Evolutionary conservation across 73 alveolate species (phyloP).

Genomic region (Paramecium bursaria): DNA sequence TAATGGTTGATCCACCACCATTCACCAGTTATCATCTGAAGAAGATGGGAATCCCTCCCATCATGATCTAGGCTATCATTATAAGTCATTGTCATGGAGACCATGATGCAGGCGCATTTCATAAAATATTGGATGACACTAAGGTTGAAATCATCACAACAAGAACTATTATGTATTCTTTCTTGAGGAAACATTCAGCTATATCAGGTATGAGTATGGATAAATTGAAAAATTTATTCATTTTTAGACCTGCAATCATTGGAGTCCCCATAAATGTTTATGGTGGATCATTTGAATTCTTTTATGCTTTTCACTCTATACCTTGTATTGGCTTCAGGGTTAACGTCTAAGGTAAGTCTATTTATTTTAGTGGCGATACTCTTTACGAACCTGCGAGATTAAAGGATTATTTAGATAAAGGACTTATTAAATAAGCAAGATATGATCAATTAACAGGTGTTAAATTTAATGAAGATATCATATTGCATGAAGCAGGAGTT

Average conservation of each 20-base stretch:
- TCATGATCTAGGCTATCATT: slow-evolving; percentile 61
- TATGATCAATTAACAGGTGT: slow-evolving; percentile 12
- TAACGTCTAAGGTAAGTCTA: slow-evolving; percentile 34
- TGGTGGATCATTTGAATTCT: slow-evolving; percentile 67
- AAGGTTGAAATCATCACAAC: slow-evolving; percentile 70
- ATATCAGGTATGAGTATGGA: slow-evolving; percentile 56
- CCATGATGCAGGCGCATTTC: slow-evolving; percentile 72
- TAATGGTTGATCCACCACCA: slow-evolving; percentile 73
- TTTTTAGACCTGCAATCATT: slow-evolving; percentile 66
- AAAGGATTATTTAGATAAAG: slow-evolving; percentile 7
- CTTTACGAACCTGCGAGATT: slow-evolving; percentile 61
- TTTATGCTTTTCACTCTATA: slow-evolving; percentile 69
- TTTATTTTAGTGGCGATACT: slow-evolving; percentile 64
- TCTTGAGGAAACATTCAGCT: slow-evolving; percentile 67
- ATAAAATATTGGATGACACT: slow-evolving; percentile 58
- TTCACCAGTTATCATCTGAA: slow-evolving; percentile 61
- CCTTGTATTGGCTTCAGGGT: slow-evolving; percentile 69
- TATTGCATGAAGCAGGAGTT: slow-evolving; percentile 71
- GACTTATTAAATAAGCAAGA: slow-evolving; percentile 15
- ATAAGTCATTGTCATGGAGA: slow-evolving; percentile 72
- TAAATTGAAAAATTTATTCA: slow-evolving; percentile 46
- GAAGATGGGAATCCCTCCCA: slow-evolving; percentile 70
- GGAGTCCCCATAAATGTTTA: slow-evolving; percentile 62
- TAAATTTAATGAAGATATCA: slow-evolving; percentile 64
- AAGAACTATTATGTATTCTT: slow-evolving; percentile 68